Base-by-base conservation (phyloP, 2,329 filamentous ascomycete species). In the Cladorrhinum sp. region DNA sequence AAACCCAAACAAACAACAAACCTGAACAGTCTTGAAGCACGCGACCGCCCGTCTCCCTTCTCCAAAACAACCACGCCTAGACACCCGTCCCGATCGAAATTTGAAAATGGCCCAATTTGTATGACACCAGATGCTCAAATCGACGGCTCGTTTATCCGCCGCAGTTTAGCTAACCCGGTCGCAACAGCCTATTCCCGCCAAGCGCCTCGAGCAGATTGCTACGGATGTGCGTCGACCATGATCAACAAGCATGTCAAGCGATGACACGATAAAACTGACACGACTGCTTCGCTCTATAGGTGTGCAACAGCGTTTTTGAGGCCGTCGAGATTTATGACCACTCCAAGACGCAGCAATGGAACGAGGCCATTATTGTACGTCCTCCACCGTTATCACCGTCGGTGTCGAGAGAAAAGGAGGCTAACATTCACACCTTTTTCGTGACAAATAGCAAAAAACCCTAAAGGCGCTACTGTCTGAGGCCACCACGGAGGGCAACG, bases 331-430 rank as follows among this genome's bases (percentile, higher is more conserved):
- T 84, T 77, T 99, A 99, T 79, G 90, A 96, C 66, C 95, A 98
- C 77, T 77, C 86, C 59, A 88, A 89, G 73, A 96, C 93, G 36
- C 86, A 89, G 73, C 79, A 86, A 68, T 98, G 93, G 93, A 98
- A 98, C 80, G 89, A 89, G 32, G 81, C 83, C 66, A 98, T 99
- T 76, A 97, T 98, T 76, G 92, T 96, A 84, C 70, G 85, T 79
- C 59, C 24, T 16, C 36, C 10, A 13, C n/a, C 25, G 20, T 48
- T 12, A n/a, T 23, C 36, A 24, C 20, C 49, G 23, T 29, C 22
- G 50, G 22, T 29, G 9, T 27, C 10, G 16, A 41, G 16, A n/a
- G 10, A 41, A 41, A 5, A 5, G 16, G 23, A 57, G 48, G 58
- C 62, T 69, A 32, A 68, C 59, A 27, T 22, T 49, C 22, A 25